Conservation (phyloP, 441 rosid genomes). For the Francoa sonchifolia region DNA sequence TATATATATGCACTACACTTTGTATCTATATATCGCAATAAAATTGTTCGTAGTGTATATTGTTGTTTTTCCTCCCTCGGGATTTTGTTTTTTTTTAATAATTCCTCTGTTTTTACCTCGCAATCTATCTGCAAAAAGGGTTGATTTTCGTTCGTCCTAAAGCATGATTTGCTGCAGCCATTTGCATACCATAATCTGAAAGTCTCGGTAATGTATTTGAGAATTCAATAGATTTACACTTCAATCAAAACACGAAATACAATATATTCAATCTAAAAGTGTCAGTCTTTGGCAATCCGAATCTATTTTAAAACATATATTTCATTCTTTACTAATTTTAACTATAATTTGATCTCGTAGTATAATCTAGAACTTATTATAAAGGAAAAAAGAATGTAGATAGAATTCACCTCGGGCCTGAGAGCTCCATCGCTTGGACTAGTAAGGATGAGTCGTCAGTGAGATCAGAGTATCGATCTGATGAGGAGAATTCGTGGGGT, state of each 20-base stretch:
- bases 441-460: slow-evolving; percentile 68
- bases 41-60: too few species aligned
- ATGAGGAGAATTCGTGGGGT: slow-evolving; percentile 47
- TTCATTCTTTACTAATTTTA: background rate
- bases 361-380: slow-evolving; percentile 1
- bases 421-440: slow-evolving; percentile 86
- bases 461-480: slow-evolving; percentile 70
- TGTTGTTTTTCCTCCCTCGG: too few species aligned
- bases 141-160: too few species aligned
- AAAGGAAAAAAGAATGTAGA: background rate
- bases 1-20: too few species aligned
- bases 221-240: too few species aligned
- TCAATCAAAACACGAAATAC: slow-evolving; percentile 2
- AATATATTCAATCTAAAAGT: slow-evolving; percentile 5
- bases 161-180: too few species aligned
- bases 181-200: too few species aligned
- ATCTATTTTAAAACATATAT: background rate
- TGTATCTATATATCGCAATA: too few species aligned
- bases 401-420: slow-evolving; percentile 69
- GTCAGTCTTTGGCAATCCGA: slow-evolving; percentile 7
- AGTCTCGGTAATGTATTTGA: too few species aligned
- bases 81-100: too few species aligned
- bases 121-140: too few species aligned
- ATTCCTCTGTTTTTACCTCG: too few species aligned
- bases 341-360: slow-evolving; percentile 1